Base-by-base conservation (phyloP, 257 asterid genomes). In the Eucommia ulmoides region DNA sequence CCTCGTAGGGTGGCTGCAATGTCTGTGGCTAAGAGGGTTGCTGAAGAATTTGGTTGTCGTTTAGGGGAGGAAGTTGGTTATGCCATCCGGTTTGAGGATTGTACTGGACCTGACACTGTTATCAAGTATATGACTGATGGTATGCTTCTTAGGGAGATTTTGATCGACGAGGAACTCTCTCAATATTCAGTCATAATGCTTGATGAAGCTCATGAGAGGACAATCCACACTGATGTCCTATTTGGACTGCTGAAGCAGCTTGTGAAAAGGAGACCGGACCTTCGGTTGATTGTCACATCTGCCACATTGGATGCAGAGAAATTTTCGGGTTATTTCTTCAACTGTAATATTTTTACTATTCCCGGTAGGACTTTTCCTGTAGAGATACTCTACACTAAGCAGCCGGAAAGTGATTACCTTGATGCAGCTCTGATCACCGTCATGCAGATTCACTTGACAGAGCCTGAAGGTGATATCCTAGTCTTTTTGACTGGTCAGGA, bases 1-100 rank as follows among this genome's bases (percentile, higher is more conserved):
- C 97, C 97, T 62, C 94, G 95, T 60, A 80, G 97, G 62, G 97
- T 84, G 59, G 97, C 97, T 66, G 97, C 97, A 42, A 88, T 68
- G 87, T 88, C 97, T 64, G 97, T 88, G 60, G 97, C 97, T 22
- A 88, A 84, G 81, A 79, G 95, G 59, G 97, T 88, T 46, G 93
- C 93, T n/a, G 95, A 88, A 74, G 97, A 88, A 56, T 88, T 88
- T 20, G 95, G 97, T 62, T 88, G 94, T 51, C 88, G 95, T 54
- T 54, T 88, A 52, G 97, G 97, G 20, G 95, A 88, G 71, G 97
- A 88, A 64, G 97, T 88, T 38, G 97, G 97, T 2, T 88, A 88
- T 53, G 88, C 95, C 15, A 84, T 88, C 62, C 92, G 94, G 26
- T 88, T 88, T 51, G 95, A 88, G 75, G 95, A 88, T 77, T 84